Evolutionary conservation across 1,284 basidiomycete species (phyloP).

Genomic region (Trichosporon sp.): DNA sequence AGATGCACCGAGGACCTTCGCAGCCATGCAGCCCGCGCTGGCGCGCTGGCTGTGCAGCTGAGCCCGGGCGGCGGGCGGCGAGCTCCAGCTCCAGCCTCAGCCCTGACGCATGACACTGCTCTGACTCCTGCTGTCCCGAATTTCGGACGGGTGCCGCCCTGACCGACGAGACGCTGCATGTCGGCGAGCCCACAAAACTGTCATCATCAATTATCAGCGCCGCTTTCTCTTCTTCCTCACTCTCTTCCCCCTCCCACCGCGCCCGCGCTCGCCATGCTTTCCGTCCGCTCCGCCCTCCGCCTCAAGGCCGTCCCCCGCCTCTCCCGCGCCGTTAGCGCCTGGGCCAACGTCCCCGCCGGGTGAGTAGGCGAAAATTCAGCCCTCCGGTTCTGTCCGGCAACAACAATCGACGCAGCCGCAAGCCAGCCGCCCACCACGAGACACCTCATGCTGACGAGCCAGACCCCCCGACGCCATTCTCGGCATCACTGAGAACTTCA

Average conservation of each 20-base stretch:
- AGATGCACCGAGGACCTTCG: background rate
- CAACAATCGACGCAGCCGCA: background rate
- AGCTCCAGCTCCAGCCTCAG: no score
- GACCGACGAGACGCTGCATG: background rate
- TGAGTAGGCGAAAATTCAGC: conserved; percentile 10
- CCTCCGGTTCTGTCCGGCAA: background rate
- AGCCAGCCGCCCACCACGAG: background rate
- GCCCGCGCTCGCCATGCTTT: conserved; percentile 14
- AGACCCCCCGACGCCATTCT: conserved; percentile 26
- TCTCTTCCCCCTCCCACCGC: background rate
- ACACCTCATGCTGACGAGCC: background rate
- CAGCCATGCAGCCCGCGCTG: background rate
- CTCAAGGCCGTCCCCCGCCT: conserved; percentile 15
- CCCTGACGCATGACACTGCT: background rate
- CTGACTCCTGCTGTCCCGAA: background rate
- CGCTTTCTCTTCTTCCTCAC: background rate
- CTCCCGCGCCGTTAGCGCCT: conserved; percentile 19
- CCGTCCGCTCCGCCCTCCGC: conserved; percentile 17
- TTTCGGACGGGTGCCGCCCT: background rate
- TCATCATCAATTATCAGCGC: background rate
- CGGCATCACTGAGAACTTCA: conserved; percentile 52
- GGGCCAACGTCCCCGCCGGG: conserved; percentile 23
- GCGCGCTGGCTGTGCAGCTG: background rate
- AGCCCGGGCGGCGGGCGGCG: no score
- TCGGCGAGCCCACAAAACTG: background rate